phyloP scores from a whole-genome alignment of 805 yeast genomes.

The Priceomyces haplophilus region DNA sequence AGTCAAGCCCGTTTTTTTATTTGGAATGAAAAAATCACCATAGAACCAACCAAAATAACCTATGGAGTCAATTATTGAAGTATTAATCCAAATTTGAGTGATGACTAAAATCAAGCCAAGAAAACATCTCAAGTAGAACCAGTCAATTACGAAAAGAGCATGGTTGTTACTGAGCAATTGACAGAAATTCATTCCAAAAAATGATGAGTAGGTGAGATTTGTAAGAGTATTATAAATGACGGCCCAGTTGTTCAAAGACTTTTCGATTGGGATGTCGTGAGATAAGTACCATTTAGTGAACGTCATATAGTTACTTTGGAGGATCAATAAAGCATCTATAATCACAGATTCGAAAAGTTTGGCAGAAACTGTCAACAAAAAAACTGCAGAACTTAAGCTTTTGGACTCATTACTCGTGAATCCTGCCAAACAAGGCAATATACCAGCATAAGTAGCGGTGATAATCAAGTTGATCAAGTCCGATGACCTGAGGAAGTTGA shows the following conservation, averaged over 20 bases:
- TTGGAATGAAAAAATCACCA: constrained; percentile 77
- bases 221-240: constrained; percentile 52
- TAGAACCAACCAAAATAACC: constrained; percentile 90
- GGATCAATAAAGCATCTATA: constrained; percentile 49
- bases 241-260: constrained; percentile 74
- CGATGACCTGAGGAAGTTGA: constrained; percentile 59
- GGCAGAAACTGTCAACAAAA: constrained; percentile 41
- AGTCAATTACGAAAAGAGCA: constrained; percentile 26
- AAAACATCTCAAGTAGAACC: constrained; percentile 52
- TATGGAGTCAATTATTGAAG: constrained; percentile 64
- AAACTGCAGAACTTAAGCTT: constrained; percentile 21
- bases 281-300: constrained; percentile 65
- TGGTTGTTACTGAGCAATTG: constrained; percentile 17
- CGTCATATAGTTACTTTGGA: constrained; percentile 58
- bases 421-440: constrained; percentile 39
- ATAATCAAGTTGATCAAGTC: constrained; percentile 53
- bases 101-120: constrained; percentile 54
- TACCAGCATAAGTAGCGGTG: constrained; percentile 38
- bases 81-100: constrained; percentile 67
- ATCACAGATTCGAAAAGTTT: constrained; percentile 51
- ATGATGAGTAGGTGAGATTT: constrained; percentile 54
- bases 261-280: constrained; percentile 59
- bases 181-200: constrained; percentile 41
- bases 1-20: constrained; percentile 51
- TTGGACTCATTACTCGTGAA: constrained; percentile 19